Base-by-base conservation (phyloP, 1,284 basidiomycete genomes). In the Peniophora sp. region DNA sequence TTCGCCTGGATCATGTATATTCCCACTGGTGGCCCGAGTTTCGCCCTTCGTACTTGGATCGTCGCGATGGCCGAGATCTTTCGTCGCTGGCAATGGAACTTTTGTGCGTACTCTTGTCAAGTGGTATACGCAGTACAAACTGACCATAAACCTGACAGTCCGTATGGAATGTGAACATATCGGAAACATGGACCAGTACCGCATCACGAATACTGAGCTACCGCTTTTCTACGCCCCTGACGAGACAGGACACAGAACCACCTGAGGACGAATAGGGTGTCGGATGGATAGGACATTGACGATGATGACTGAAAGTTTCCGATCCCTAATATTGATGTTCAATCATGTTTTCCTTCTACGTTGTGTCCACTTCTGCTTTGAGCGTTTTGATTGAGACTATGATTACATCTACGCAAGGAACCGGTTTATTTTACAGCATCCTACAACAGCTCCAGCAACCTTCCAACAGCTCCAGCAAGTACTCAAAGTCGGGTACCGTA, bases 21-120 rank as follows among this genome's bases (percentile, higher is more conserved):
- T 41, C 85, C 89, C 2, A 57, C 61, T 14, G 58, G 67, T 0
- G 74, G 76, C 0, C 73, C 77, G 0, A 71, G 73, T 57, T 66
- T 77, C 50, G 72, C 77, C 49, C 50, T 87, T 20, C 76, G 88
- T 20, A 70, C 79, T 0, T 93, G 91, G 66, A 70, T 92, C 49
- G 80, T 73, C 8, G 91, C 77, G 0, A 59, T 86, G 49, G 63
- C 91, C 32, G 94, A 97, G 63, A 81, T 93, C 70, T 61, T 92
- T 2, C 72, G 94, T 27, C 77, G 94, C 48, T 85, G 82, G 69
- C 89, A 89, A 58, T 97, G 94, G 94, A 97, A 97, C 66, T 90
- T 96, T 63, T 87, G 91, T 92, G 54, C 51, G 63, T 57, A 3
- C 24, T 23, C 32, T 17, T 41, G 0, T 49, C 34, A 14, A 47